Evolutionary conservation across 257 asterid species (phyloP), one percentile per base, ranked within the genome.

Genomic region (Rauvolfia tetraphylla): DNA sequence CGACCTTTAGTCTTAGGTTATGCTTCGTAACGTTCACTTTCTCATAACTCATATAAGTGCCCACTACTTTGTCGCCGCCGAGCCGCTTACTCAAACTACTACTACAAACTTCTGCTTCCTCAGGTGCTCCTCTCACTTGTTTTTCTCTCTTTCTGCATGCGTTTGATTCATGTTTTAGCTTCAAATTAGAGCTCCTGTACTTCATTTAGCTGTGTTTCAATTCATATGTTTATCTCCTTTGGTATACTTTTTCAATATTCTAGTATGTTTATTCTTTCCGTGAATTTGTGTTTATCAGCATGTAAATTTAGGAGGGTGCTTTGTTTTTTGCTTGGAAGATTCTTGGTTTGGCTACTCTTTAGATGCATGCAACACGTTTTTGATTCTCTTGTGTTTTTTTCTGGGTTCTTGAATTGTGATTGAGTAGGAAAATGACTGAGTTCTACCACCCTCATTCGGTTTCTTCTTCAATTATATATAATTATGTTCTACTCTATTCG

Each of bases 31-130:
- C 51, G 71, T 66, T 66, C 49, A 38, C 71, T 66, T 66, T 53
- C 51, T 46, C 51, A 46, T 46, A 46, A 11, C 10, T 1, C 14
- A 11, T 46, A 13, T 46, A 5, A 41, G 51, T 46, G 51, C 10
- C 51, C 51, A 46, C 51, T 66, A 1, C 49, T 66, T 67, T 38
- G 72, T 38, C 72, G 72, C 72, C 72, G 72, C 72, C 72, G 51
- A 67, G 51, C 72, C 72, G 17, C 29, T 66, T 18, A 62, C 68
- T 62, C 5, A 7, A 3, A 0, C 68, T 29, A 7, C 70, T 65
- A 36, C 29, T 36, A 1, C 46, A 34, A 25, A 17, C n/a, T 33
- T 65, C 25, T 46, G 22, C 2, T 6, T 38, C 49, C 49, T 38
- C 72, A 36, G 71, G 71, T 66, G 70, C 14, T 38, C 27, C 8